These are phyloP conservation scores for Phytophthora tentaculata DNA, from an alignment of 352 stramenopile genomes.

Conservation along the genomic window DNA sequence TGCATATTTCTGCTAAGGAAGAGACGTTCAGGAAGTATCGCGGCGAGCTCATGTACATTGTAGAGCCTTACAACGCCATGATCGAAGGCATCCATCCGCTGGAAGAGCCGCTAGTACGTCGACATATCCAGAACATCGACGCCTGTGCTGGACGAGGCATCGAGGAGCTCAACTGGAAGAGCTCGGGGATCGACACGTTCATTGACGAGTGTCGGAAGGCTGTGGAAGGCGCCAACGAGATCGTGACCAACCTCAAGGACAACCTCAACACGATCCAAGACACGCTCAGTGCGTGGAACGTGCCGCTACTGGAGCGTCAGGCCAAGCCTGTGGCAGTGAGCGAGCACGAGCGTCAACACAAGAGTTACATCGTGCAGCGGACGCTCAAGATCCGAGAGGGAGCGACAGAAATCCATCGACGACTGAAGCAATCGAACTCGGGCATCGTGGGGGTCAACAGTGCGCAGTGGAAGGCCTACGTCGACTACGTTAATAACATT, in stretches of 20 bases:
- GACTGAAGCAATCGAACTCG: constrained; percentile 97
- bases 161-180: constrained; percentile 97
- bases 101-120: constrained; percentile 95
- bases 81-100: constrained; percentile 96
- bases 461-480: constrained; percentile 97
- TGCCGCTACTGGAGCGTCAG: constrained; percentile 94
- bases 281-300: constrained; percentile 94
- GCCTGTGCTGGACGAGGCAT: constrained; percentile 93
- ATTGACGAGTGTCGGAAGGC: constrained; percentile 92
- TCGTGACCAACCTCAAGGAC: constrained; percentile 96
- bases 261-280: constrained; percentile 95
- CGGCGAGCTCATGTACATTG: constrained; percentile 97
- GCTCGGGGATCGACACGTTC: constrained; percentile 92
- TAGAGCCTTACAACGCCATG: constrained; percentile 98
- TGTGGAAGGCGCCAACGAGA: constrained; percentile 91
- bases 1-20: constrained; percentile 96
- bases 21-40: constrained; percentile 97
- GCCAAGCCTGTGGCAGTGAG: constrained; percentile 96
- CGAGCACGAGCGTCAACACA: constrained; percentile 96
- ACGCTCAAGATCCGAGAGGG: constrained; percentile 96
- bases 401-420: constrained; percentile 94
- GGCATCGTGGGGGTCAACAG: constrained; percentile 94
- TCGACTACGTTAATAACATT: constrained; percentile 98
- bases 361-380: constrained; percentile 91
- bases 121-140: constrained; percentile 97